Conservation (phyloP, 164 flowering plant genomes). For the Buxus sempervirens region DNA sequence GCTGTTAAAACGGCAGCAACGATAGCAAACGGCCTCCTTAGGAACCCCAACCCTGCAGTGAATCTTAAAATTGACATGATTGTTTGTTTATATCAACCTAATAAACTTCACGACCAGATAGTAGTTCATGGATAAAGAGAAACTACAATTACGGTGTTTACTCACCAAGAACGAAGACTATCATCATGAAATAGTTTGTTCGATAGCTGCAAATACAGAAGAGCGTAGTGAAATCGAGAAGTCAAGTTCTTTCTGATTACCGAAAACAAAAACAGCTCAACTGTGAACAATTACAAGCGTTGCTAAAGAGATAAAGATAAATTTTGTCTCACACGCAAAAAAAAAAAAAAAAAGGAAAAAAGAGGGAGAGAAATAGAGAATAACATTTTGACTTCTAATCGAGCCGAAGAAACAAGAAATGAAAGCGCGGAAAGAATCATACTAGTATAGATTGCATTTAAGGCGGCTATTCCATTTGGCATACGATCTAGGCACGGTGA, state of each 20-base stretch:
- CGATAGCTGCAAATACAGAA: conserved; percentile 63
- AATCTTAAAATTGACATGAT: not conserved
- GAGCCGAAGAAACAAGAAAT: not conserved
- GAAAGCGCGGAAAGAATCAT: conserved; percentile 5
- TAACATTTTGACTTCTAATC: not conserved
- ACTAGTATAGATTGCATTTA: conserved; percentile 81
- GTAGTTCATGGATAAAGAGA: not conserved
- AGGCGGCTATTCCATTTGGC: conserved; percentile 73
- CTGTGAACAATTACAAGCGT: too few species aligned
- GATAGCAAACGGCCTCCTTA: conserved; percentile 75
- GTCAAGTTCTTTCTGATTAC: not conserved
- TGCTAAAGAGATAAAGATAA: not conserved
- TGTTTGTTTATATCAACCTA: not conserved
- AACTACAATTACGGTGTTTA: not conserved
- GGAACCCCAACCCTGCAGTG: conserved; percentile 71
- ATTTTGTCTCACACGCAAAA: not conserved
- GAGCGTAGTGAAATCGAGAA: not conserved
- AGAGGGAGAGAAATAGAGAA: not conserved
- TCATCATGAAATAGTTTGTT: conserved; percentile 83
- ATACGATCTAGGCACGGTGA: conserved; percentile 62
- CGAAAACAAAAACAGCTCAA: not conserved
- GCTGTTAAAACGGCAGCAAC: conserved; percentile 83
- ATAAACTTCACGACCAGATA: not conserved
- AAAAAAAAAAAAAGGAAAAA: not conserved
- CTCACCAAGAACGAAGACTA: conserved; percentile 70